Base-by-base conservation (phyloP, 139 green algal genomes). In the Tetradesmus obliquus region DNA sequence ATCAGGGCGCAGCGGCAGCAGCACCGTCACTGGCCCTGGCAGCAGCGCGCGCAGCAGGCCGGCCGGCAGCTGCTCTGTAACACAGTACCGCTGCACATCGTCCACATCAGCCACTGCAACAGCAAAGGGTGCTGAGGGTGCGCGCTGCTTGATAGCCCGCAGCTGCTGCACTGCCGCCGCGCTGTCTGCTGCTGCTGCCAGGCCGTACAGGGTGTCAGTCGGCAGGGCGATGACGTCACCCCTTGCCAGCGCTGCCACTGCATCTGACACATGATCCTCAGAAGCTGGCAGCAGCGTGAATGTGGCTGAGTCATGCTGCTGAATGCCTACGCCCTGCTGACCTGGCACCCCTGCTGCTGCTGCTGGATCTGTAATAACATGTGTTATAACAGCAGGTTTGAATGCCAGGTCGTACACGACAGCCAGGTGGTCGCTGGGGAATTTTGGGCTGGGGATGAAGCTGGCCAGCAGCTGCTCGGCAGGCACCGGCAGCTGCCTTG, bases 391-490 rank as follows among this genome's bases (percentile, higher is more conserved):
- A 5, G 0, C 10, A 3, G 54, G 83, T 81, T 84, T 88, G 69
- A 90, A 90, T 3, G 86, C 86, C 53, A 84, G 55, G 55, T 92
- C 90, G n/a, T 87, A 90, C 55, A 89, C 90, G 24, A 97, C 96
- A 45, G 97, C 94, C 17, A 99, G 89, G 93, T 99, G 97, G 92
- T 99, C 97, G 0, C 97, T 99, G 0, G 97, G 96, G 91, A 97
- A 98, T 55, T 72, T 62, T 12, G 87, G n/a, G n/a, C 90, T 96
- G 69, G 97, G 97, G 5, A 99, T 94, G 93, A 95, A 98, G 79
- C 92, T 86, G 12, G 88, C 93, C 22, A 98, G 88, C 74, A 96
- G 89, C 55, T 93, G 69, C 62, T 93, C 82, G 1, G 55, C 84
- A 6, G 97, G 97, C 24, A 96, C 86, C 7, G 95, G 94, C 22